Evolutionary conservation across 164 flowering plant genomes (phyloP).

Genomic region (Chimonanthus salicifolius): DNA sequence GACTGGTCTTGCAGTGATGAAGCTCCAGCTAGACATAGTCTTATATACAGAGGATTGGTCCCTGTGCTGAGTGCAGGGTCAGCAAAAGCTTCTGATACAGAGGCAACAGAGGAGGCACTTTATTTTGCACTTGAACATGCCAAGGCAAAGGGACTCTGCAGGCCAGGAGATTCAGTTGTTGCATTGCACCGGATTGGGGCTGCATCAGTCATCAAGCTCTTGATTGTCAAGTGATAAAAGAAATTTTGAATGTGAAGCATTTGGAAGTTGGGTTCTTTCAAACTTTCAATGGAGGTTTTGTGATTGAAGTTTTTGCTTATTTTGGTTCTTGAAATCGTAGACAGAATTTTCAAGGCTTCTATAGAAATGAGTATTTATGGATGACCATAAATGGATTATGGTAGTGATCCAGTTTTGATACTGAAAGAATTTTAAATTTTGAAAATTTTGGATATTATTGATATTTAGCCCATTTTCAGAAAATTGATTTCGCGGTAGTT

Average conservation of each 20-base stretch:
- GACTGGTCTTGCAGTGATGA: conserved; percentile 81
- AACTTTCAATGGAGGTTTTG: too few relatives aligned
- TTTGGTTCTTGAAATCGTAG: too few relatives aligned
- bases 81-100: conserved; percentile 65
- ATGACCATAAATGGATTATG: too few relatives aligned
- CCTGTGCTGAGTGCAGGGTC: conserved; percentile 72
- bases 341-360: too few relatives aligned
- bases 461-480: too few relatives aligned
- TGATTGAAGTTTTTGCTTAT: too few relatives aligned
- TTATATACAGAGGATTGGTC: conserved; percentile 67
- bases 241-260: not conserved
- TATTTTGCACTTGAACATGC: conserved; percentile 60
- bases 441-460: too few relatives aligned
- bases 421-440: too few relatives aligned
- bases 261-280: too few relatives aligned
- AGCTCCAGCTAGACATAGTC: conserved; percentile 85
- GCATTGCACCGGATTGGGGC: conserved; percentile 64
- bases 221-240: conserved; percentile 42
- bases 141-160: conserved; percentile 56
- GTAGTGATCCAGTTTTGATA: too few relatives aligned
- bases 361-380: too few relatives aligned
- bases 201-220: conserved; percentile 76
- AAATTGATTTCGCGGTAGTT: too few relatives aligned
- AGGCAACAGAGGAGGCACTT: conserved; percentile 70
- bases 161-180: conserved; percentile 70